Conservation (phyloP, 2,329 filamentous ascomycete genomes). For the Hypocreales sp. region DNA sequence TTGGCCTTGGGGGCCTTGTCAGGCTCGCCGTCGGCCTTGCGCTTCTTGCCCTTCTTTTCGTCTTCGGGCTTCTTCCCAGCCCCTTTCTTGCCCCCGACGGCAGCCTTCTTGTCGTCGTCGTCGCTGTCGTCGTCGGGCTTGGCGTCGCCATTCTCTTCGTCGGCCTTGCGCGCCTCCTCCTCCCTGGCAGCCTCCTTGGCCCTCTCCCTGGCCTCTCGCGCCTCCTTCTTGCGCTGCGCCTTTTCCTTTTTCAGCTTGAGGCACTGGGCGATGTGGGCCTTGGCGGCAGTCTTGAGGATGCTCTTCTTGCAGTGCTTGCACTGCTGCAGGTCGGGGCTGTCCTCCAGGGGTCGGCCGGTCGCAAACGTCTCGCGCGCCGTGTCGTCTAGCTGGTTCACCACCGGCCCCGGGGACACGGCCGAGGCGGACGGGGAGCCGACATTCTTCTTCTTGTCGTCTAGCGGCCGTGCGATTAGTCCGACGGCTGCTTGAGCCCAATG, state of each 20-base stretch:
- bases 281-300: slow-evolving; percentile 58
- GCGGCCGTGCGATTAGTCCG: too few species aligned
- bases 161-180: slow-evolving; percentile 36
- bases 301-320: slow-evolving; percentile 95
- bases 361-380: slow-evolving; percentile 64
- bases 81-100: slow-evolving; percentile 39
- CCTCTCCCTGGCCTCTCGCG: slow-evolving; percentile 52
- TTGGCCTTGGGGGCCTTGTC: slow-evolving; percentile 76
- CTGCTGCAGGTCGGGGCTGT: slow-evolving; percentile 60
- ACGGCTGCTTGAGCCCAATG: too few species aligned
- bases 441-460: slow-evolving; percentile 40
- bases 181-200: slow-evolving; percentile 46
- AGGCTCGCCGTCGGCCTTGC: slow-evolving; percentile 60
- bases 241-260: slow-evolving; percentile 74
- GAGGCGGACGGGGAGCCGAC: slow-evolving; percentile 24
- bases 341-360: slow-evolving; percentile 68
- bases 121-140: slow-evolving; percentile 34
- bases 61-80: slow-evolving; percentile 53
- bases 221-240: slow-evolving; percentile 61
- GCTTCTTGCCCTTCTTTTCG: slow-evolving; percentile 59
- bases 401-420: slow-evolving; percentile 33
- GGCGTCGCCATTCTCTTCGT: slow-evolving; percentile 29
- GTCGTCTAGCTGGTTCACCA: slow-evolving; percentile 58
- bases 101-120: slow-evolving; percentile 28
- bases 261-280: slow-evolving; percentile 70